Conservation (phyloP, 768 basidiomycete genomes). For the Termitomyces sp. region DNA sequence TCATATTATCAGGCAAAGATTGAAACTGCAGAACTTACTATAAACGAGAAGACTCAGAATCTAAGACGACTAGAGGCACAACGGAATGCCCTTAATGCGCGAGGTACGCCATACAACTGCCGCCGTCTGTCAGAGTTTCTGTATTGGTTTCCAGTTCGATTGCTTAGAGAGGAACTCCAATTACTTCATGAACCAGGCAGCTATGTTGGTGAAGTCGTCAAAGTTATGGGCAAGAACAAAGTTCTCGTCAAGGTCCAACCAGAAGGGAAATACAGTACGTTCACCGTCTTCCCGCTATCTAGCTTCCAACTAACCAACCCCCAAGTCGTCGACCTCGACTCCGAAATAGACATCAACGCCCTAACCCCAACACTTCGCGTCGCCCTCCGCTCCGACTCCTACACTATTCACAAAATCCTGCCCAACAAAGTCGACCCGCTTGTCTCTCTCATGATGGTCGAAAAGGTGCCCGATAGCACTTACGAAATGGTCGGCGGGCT, state of each 20-base stretch:
- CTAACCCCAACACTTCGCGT: conserved; percentile 89
- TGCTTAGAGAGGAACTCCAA: conserved; percentile 86
- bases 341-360: conserved; percentile 75
- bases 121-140: not conserved
- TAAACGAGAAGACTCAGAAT: conserved; percentile 95
- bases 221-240: conserved; percentile 99
- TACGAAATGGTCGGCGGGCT: conserved; percentile 99
- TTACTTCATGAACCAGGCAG: conserved; percentile 78
- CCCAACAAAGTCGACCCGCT: conserved; percentile 98
- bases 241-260: conserved; percentile 98
- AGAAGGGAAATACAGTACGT: conserved; percentile 97
- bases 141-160: conserved; percentile 53
- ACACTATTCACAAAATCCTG: conserved; percentile 94
- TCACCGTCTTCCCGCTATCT: not conserved
- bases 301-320: not conserved
- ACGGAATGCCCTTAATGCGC: conserved; percentile 93
- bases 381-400: conserved; percentile 93
- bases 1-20: conserved; percentile 97
- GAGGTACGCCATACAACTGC: conserved; percentile 49
- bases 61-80: conserved; percentile 93
- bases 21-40: conserved; percentile 86
- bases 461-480: conserved; percentile 98
- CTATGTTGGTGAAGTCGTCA: conserved; percentile 97
- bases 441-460: conserved; percentile 99
- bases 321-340: conserved; percentile 90